Evolutionary conservation across 441 rosid genomes (phyloP).

Genomic region (Croton laevigatus): DNA sequence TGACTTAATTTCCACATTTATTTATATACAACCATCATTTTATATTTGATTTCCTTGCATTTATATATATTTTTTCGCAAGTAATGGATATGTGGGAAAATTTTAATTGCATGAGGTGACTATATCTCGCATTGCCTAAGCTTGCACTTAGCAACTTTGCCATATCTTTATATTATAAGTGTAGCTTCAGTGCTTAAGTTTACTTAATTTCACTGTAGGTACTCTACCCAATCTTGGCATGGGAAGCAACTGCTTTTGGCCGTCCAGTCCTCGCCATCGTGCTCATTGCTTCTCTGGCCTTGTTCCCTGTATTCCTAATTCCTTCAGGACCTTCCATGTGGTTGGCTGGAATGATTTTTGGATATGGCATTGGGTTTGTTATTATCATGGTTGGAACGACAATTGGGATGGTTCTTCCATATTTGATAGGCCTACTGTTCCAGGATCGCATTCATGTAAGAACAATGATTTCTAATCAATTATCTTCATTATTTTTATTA

Average conservation of each 20-base stretch:
- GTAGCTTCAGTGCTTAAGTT: background rate
- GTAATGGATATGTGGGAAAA: background rate
- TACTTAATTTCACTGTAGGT: constrained; percentile 41
- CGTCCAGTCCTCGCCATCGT: constrained; percentile 86
- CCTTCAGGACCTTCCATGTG: constrained; percentile 99
- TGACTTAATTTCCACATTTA: constrained; percentile 1
- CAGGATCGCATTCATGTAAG: constrained; percentile 91
- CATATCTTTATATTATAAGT: background rate
- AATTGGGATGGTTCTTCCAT: constrained; percentile 88
- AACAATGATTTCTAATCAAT: constrained; percentile 11
- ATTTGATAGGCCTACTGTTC: constrained; percentile 67
- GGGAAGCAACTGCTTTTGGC: constrained; percentile 99
- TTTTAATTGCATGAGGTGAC: background rate
- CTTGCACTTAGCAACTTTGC: background rate
- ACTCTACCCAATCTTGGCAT: constrained; percentile 77
- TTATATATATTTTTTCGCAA: background rate
- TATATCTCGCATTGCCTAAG: background rate
- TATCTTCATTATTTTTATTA: background rate
- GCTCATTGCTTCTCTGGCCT: constrained; percentile 76
- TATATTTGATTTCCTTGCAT: background rate
- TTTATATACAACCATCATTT: background rate
- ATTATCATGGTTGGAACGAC: constrained; percentile 98
- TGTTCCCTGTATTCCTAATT: constrained; percentile 86
- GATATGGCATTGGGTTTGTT: constrained; percentile 83
- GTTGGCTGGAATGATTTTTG: constrained; percentile 98